A percentile compares a stretch with the other conserved stretches of the same genome.
Evolutionary conservation across 306 rosid genomes (phyloP).

Genomic region (Vigna trinervia): DNA sequence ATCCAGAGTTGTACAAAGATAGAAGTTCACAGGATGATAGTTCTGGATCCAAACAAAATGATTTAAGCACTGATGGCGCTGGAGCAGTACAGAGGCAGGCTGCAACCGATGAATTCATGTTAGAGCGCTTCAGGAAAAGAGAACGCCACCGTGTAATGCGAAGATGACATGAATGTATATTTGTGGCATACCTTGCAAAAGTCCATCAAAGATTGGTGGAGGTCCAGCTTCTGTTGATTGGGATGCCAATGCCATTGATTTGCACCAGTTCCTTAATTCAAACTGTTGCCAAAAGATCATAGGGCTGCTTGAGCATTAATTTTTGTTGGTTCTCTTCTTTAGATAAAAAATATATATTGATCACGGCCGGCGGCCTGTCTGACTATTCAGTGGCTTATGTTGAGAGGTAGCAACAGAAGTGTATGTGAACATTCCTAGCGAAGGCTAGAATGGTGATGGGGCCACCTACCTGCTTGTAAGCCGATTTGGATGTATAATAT

Average conservation of each 20-base stretch:
- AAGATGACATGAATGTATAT: conserved; percentile 52
- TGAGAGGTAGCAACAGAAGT: conserved; percentile 7
- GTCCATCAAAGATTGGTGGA: background rate
- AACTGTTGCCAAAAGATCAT: conserved; percentile 23
- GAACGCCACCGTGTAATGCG: conserved; percentile 94
- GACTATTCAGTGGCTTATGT: conserved; percentile 9
- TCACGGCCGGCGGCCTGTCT: conserved; percentile 3
- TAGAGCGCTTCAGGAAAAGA: conserved; percentile 94
- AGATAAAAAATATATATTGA: conserved; percentile 15
- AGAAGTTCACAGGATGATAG: conserved; percentile 69
- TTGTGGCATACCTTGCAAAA: conserved; percentile 29
- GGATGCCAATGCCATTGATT: conserved; percentile 9
- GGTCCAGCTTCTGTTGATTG: conserved; percentile 13
- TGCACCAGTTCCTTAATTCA: conserved; percentile 18
- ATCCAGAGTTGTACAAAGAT: conserved; percentile 94
- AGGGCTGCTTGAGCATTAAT: conserved; percentile 14
- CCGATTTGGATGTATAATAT: conserved; percentile 13
- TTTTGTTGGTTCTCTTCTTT: conserved; percentile 1
- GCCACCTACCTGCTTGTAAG: conserved; percentile 2
- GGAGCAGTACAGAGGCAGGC: conserved; percentile 92
- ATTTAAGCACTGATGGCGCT: conserved; percentile 60
- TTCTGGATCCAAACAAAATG: conserved; percentile 66
- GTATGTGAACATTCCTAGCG: conserved; percentile 1
- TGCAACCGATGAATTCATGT: conserved; percentile 92
- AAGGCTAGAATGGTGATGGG: conserved; percentile 5